A percentile compares a stretch with the other conserved stretches of the same genome.
Conservation (phyloP, 2,329 filamentous ascomycete genomes). For the Colletotrichum endophyticum region DNA sequence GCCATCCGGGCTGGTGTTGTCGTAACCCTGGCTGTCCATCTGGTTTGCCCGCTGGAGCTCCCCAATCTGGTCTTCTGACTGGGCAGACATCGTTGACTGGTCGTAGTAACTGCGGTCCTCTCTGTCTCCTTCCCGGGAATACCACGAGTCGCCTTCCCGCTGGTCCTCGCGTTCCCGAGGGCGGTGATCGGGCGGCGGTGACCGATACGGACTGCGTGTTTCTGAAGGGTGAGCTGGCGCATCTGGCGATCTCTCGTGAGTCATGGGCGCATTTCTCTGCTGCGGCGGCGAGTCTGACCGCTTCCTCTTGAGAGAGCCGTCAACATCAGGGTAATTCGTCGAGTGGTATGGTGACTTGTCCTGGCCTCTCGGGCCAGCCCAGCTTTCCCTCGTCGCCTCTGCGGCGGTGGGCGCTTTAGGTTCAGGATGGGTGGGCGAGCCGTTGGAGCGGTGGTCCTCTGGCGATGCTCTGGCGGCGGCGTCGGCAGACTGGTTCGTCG, state of each 20-base stretch:
- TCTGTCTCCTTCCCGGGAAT: conserved; percentile 49
- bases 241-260: conserved; percentile 39
- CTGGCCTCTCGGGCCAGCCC: conserved; percentile 40
- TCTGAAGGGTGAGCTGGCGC: conserved; percentile 35
- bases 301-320: conserved; percentile 68
- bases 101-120: conserved; percentile 52
- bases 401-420: conserved; percentile 26
- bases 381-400: conserved; percentile 41
- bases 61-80: conserved; percentile 54
- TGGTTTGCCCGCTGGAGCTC: conserved; percentile 52
- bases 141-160: conserved; percentile 56
- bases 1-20: conserved; percentile 58
- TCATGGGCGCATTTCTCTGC: conserved; percentile 33
- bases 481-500: conserved; percentile 33
- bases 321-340: conserved; percentile 46
- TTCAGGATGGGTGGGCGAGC: conserved; percentile 18
- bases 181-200: conserved; percentile 50
- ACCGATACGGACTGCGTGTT: conserved; percentile 46
- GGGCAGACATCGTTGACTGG: conserved; percentile 48
- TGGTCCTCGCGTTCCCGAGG: conserved; percentile 44
- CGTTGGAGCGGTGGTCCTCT: conserved; percentile 34
- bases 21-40: conserved; percentile 51
- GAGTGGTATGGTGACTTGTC: conserved; percentile 48
- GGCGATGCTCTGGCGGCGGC: conserved; percentile 32
- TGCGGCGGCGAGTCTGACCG: conserved; percentile 67